A percentile compares a stretch with the other conserved stretches of the same genome.
These are phyloP conservation scores for Micromonas pusilla DNA, from an alignment of 139 green algal species.

Conservation along the genomic window DNA sequence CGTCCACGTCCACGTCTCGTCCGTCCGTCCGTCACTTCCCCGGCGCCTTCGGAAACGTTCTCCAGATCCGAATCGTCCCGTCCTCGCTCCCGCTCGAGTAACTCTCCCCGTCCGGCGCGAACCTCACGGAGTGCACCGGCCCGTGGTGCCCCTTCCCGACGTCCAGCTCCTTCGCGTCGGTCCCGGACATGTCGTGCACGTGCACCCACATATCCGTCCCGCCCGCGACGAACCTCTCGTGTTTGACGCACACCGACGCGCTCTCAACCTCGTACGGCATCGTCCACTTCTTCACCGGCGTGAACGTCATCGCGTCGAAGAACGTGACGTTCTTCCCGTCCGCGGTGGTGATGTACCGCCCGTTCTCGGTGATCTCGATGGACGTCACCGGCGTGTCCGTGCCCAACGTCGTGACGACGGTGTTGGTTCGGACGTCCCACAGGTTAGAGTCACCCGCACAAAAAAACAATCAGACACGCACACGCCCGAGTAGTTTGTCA, in stretches of 20 bases:
- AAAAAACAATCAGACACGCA: no score
- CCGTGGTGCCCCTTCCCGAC: constrained; percentile 91
- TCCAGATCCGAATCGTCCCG: constrained; percentile 29
- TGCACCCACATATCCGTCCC: constrained; percentile 97
- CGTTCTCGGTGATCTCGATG: constrained; percentile 72
- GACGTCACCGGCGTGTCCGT: constrained; percentile 60
- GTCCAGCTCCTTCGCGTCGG: constrained; percentile 57
- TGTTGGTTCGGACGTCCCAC: constrained; percentile 68
- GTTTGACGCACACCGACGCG: constrained; percentile 65
- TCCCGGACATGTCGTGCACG: constrained; percentile 70
- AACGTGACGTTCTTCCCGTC: constrained; percentile 71
- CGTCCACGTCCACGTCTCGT: neutral
- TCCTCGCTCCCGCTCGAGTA: constrained; percentile 70
- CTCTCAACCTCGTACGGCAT: constrained; percentile 60
- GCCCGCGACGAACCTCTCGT: constrained; percentile 63
- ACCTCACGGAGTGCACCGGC: constrained; percentile 88
- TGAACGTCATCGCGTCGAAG: constrained; percentile 48
- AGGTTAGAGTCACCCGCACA: no score
- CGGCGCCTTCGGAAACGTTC: neutral
- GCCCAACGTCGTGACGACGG: constrained; percentile 42
- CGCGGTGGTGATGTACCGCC: constrained; percentile 67
- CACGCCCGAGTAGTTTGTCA: no score
- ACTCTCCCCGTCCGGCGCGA: constrained; percentile 75
- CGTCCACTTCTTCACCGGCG: constrained; percentile 9
- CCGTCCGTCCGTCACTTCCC: neutral